A percentile compares a stretch with the other conserved stretches of the same genome.
phyloP scores from a whole-genome alignment of 306 rosid genomes.

The Cucumis melo region DNA sequence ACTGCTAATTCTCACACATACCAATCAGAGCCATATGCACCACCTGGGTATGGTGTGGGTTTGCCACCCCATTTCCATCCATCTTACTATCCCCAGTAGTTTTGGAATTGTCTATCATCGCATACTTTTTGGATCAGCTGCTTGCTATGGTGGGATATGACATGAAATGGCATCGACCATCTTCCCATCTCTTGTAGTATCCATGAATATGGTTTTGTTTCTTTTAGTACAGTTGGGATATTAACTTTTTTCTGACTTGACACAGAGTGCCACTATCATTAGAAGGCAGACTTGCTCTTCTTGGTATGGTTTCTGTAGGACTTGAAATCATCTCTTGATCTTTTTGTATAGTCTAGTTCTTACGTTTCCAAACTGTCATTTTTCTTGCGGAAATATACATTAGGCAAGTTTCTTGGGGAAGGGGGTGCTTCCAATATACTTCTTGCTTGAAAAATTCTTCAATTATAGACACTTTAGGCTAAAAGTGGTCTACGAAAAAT shows the following conservation, averaged over 20 bases:
- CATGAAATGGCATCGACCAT: conserved; percentile 5
- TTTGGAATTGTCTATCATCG: conserved; percentile 5
- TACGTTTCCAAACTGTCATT: not conserved
- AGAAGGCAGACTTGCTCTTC: not conserved
- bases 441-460: not conserved
- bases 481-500: not conserved
- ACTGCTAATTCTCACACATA: conserved; percentile 31
- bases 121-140: conserved; percentile 21
- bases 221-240: not conserved
- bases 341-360: not conserved
- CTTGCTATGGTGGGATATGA: not conserved
- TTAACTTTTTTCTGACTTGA: not conserved
- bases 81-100: conserved; percentile 45
- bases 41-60: conserved; percentile 29
- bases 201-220: not conserved
- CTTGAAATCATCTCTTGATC: not conserved
- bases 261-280: conserved; percentile 5
- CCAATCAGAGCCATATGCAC: conserved; percentile 26
- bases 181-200: not conserved
- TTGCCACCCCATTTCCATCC: conserved; percentile 30
- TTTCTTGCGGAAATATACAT: not conserved
- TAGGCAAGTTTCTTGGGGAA: not conserved
- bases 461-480: not conserved
- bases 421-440: not conserved
- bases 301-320: not conserved